Evolutionary conservation across 2,329 filamentous ascomycete species (phyloP), one percentile per base, ranked within the genome.

Genomic region (Aspergillus sp.): DNA sequence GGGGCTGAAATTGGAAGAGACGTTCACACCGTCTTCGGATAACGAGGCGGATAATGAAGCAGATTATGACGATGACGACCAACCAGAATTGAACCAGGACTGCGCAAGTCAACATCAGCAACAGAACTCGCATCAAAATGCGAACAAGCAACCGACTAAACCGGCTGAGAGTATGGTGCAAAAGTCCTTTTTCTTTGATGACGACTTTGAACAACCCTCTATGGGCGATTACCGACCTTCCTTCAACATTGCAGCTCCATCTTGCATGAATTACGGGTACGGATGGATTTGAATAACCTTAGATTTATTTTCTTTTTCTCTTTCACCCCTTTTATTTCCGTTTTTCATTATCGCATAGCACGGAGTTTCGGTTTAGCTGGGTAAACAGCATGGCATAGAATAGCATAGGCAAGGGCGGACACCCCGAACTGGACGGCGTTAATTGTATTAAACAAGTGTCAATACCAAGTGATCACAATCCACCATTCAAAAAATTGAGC

Each of bases 1-100:
- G 72, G 90, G 90, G 0, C 77, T 93, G 64, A 93, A 92, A 71
- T 78, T 95, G 3, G 90, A 93, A 73, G 90, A 93, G 71, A 90
- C 89, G 0, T 93, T 77, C 56, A 73, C 69, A 83, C 89, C 88
- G 85, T 72, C 90, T 82, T 17, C 88, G 5, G 77, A 82, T 24
- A 83, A 85, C 1, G 81, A 80, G 9, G 75, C 78, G 2, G 77
- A 82, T 17, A 83, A 84, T 46, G 81, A 84, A 5, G 85, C 87
- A 19, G 84, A 85, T 2, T 85, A 84, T 15, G 80, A 85, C 2
- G 85, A 84, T 15, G 80, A 80, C 0, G 81, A 81, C 0, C 79
- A 79, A 0, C 80, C 82, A 31, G 54, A 66, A n/a, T 15, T 56
- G 7, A 44, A 62, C 12, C 61, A 59, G 37, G 56, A 56, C 27